These are phyloP conservation scores for Circinella minor DNA, from an alignment of 371 early-diverging fungal genomes.

Conservation along the genomic window DNA sequence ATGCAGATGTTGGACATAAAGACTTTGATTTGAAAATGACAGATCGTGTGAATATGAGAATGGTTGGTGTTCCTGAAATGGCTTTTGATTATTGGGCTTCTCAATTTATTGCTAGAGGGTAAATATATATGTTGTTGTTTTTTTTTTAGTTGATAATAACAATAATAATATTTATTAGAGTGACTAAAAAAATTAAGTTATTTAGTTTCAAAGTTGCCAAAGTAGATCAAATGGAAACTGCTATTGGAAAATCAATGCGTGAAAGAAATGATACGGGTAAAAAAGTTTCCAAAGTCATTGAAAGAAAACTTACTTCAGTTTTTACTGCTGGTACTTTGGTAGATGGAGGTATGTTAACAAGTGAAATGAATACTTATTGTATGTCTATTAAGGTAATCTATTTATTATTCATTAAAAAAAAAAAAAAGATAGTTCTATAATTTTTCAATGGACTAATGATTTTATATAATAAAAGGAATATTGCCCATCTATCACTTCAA, in stretches of 20 bases:
- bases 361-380: conserved; percentile 91
- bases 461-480: conserved; percentile 31
- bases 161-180: no score
- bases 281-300: conserved; percentile 85
- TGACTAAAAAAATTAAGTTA: background rate
- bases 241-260: conserved; percentile 94
- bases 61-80: conserved; percentile 99
- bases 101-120: conserved; percentile 96
- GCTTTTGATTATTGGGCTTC: conserved; percentile 97
- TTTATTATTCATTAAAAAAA: background rate
- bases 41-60: conserved; percentile 98
- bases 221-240: conserved; percentile 99
- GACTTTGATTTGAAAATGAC: conserved; percentile 97
- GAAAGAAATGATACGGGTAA: conserved; percentile 65
- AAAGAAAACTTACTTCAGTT: conserved; percentile 93
- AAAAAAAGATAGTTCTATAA: background rate
- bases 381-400: conserved; percentile 82
- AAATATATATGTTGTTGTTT: conserved; percentile 25
- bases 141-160: no score
- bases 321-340: conserved; percentile 96
- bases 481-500: conserved; percentile 32
- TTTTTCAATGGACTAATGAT: conserved; percentile 2
- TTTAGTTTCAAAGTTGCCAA: conserved; percentile 87
- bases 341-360: conserved; percentile 85
- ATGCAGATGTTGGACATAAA: conserved; percentile 98